Conservation (phyloP, 495 filamentous ascomycete genomes). For the Oidiodendron maius region DNA sequence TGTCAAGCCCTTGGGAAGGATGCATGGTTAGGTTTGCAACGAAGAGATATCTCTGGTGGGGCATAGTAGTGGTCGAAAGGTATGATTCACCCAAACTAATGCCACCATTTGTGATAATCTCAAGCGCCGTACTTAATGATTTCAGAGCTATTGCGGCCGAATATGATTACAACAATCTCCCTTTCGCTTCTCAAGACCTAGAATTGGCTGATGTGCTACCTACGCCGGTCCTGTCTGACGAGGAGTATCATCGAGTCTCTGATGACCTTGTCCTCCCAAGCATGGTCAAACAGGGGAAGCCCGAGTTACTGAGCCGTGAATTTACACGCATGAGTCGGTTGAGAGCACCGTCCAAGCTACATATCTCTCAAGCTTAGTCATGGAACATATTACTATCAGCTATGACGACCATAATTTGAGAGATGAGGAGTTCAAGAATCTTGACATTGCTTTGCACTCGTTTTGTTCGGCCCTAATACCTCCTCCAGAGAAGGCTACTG, state of each 20-base stretch:
- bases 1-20: slow-evolving; percentile 11
- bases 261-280: slow-evolving; percentile 1
- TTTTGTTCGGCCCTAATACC: slow-evolving; percentile 8
- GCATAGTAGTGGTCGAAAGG: slow-evolving; percentile 17
- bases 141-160: slow-evolving; percentile 9
- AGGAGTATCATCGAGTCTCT: background rate
- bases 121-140: no score
- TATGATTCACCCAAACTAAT: background rate
- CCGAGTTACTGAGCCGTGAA: background rate
- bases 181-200: slow-evolving; percentile 10
- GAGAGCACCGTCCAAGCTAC: slow-evolving; percentile 9
- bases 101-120: background rate
- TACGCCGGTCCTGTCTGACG: background rate
- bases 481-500: slow-evolving; percentile 4
- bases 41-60: slow-evolving; percentile 16
- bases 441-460: slow-evolving; percentile 7
- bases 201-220: slow-evolving; percentile 5
- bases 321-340: slow-evolving; percentile 6
- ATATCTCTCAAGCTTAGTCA: slow-evolving; percentile 12
- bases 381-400: slow-evolving; percentile 2
- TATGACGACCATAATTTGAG: background rate
- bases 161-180: slow-evolving; percentile 8
- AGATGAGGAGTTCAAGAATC: background rate
- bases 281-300: background rate
- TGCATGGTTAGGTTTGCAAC: slow-evolving; percentile 10